Evolutionary conservation across 2,329 filamentous ascomycete genomes (phyloP).

Genomic region (Trichocomaceae sp.): DNA sequence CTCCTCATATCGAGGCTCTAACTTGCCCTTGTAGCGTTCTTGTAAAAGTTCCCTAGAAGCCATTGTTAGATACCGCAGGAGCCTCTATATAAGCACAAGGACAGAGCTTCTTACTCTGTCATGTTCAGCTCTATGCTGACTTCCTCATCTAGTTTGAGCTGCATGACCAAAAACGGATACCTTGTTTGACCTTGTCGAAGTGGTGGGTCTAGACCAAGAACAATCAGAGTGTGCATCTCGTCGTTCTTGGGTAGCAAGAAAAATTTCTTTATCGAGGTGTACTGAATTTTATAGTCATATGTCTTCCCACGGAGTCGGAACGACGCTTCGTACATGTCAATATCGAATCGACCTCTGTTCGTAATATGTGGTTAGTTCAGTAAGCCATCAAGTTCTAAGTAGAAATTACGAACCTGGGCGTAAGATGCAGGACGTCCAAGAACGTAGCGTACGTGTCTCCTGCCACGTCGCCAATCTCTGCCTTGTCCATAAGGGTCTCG

Average conservation of each 20-base stretch:
- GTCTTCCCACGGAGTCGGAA: slow-evolving; percentile 97
- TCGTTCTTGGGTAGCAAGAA: slow-evolving; percentile 99
- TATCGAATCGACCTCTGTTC: slow-evolving; percentile 90
- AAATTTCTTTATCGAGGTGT: slow-evolving; percentile 96
- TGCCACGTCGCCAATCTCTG: slow-evolving; percentile 97
- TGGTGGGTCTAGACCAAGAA: slow-evolving; percentile 87
- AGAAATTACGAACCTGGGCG: slow-evolving; percentile 61
- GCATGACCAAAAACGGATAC: slow-evolving; percentile 98
- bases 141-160: slow-evolving; percentile 96
- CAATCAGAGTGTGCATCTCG: slow-evolving; percentile 90
- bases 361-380: slow-evolving; percentile 14
- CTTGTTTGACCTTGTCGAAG: slow-evolving; percentile 94
- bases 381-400: not conserved
- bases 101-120: slow-evolving; percentile 53
- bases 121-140: slow-evolving; percentile 95
- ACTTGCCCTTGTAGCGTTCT: slow-evolving; percentile 79
- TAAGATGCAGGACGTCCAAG: slow-evolving; percentile 92
- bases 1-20: slow-evolving; percentile 84
- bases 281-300: slow-evolving; percentile 99
- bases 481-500: slow-evolving; percentile 95
- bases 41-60: slow-evolving; percentile 61
- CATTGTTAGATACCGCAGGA: slow-evolving; percentile 1
- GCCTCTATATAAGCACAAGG: too few species aligned
- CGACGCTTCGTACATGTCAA: slow-evolving; percentile 98
- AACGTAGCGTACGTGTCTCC: slow-evolving; percentile 97